Evolutionary conservation across 2,329 filamentous ascomycete species (phyloP).

Genomic region (Trichoderma sp.): DNA sequence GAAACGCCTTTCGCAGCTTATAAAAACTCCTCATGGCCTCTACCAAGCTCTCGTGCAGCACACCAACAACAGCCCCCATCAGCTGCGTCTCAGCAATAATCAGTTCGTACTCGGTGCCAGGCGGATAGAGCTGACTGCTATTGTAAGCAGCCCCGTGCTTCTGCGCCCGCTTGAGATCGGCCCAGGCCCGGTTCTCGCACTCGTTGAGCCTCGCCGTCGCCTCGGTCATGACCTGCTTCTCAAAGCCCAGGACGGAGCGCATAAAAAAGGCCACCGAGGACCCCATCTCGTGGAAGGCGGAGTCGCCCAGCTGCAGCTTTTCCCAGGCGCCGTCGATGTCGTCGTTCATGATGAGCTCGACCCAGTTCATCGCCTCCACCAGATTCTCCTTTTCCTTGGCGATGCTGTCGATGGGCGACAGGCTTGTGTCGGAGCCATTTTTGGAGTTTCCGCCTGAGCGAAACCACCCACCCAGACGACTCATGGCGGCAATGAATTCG

Average conservation of each 20-base stretch:
- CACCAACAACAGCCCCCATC: constrained; percentile 84
- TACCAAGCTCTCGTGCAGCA: constrained; percentile 89
- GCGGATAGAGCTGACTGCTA: constrained; percentile 64
- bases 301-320: constrained; percentile 69
- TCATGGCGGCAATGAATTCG: constrained; percentile 41
- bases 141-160: constrained; percentile 51
- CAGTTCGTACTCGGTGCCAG: constrained; percentile 84
- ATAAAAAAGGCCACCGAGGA: constrained; percentile 82
- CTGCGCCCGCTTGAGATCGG: constrained; percentile 74
- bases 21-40: constrained; percentile 92
- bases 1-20: constrained; percentile 84
- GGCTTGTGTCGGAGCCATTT: constrained; percentile 34
- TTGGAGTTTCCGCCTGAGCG: constrained; percentile 39
- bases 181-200: constrained; percentile 74
- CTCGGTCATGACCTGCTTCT: constrained; percentile 87
- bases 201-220: constrained; percentile 71
- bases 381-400: constrained; percentile 56
- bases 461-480: constrained; percentile 54
- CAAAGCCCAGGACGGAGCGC: constrained; percentile 82
- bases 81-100: constrained; percentile 83
- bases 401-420: constrained; percentile 29
- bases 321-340: constrained; percentile 83
- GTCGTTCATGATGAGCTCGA: constrained; percentile 79
- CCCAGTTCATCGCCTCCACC: constrained; percentile 62
- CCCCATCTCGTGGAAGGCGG: constrained; percentile 87